Evolutionary conservation across 345 rosid species (phyloP), one percentile per base, ranked within the genome.

Genomic region (Kandelia obovata): DNA sequence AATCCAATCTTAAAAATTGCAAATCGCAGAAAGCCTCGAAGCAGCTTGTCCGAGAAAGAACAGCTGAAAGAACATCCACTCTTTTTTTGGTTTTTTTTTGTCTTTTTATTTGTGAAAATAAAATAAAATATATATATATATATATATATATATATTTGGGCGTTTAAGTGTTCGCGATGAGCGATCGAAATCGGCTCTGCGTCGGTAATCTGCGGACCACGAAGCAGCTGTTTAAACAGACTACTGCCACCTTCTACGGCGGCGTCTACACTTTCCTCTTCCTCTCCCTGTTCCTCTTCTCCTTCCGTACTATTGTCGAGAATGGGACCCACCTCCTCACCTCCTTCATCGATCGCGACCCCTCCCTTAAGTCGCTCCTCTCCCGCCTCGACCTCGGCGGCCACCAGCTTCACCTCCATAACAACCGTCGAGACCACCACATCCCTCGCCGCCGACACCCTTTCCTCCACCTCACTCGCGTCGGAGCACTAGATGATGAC

Each of bases 321-420:
- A 86, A 82, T 35, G 94, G 90, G 61, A 81, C 96, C 64, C 71
- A 76, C 58, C 68, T 80, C 53, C 84, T 92, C 71, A 85, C 88
- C 49, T 81, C 92, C 65, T 87, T 88, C 84, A 83, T 95, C 82
- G 96, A 95, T 80, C 81, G 84, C 53, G 96, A 89, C 77, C 92
- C 97, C 30, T 87, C 96, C 62, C 88, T 94, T 70, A 86, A 81
- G 65, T 82, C 95, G 71, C 88, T 88, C 70, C 92, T 91, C 79
- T 85, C 95, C 73, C 98, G 92, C 19, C 86, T 89, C 71, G 90
- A 88, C 78, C 88, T 85, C 55, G 67, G 80, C 74, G 67, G 71
- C 2, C 43, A 76, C 32, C 83, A 69, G 31, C 47, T 62, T 7
- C 78, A 30, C 25, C 61, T 58, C 34, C 70, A 43, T 25, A 65